A percentile compares a stretch with the other conserved stretches of the same genome.
Conservation (phyloP, 2,329 filamentous ascomycete species). For the Sporothrix schenckii region DNA sequence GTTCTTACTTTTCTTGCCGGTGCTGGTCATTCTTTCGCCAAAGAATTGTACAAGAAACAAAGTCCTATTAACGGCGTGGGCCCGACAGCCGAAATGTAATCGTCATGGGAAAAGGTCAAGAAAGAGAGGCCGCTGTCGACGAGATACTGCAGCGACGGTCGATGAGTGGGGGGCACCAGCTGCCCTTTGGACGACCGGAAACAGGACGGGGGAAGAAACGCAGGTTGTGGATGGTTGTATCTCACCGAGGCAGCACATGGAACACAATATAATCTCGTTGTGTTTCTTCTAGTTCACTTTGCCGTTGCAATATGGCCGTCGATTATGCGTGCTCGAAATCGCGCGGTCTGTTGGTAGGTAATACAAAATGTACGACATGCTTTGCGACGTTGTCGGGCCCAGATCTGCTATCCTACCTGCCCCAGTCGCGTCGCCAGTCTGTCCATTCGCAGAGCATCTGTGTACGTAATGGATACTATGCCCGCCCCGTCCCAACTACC, state of each 20-base stretch:
- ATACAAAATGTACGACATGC: not conserved
- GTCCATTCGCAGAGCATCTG: conserved; percentile 31
- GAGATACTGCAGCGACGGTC: no score
- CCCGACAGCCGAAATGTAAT: not conserved
- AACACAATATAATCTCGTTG: not conserved
- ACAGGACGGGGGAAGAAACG: conserved; percentile 2
- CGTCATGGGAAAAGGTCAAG: not conserved
- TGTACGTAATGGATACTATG: conserved; percentile 34
- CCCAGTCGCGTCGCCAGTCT: conserved; percentile 28
- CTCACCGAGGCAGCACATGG: not conserved
- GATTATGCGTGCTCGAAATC: not conserved
- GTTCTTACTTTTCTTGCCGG: not conserved
- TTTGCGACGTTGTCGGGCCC: not conserved
- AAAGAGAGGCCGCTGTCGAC: not conserved
- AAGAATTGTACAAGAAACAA: not conserved
- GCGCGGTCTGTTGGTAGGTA: not conserved
- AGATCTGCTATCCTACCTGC: conserved; percentile 11
- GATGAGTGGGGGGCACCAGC: not conserved
- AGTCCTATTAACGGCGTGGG: not conserved
- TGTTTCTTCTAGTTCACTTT: not conserved
- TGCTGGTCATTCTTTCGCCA: not conserved
- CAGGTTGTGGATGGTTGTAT: not conserved
- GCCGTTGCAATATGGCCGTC: no score
- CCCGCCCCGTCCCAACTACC: not conserved
- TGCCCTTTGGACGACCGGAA: conserved; percentile 15